Conservation (phyloP, 345 rosid genomes). For the Acer yangbiense region DNA sequence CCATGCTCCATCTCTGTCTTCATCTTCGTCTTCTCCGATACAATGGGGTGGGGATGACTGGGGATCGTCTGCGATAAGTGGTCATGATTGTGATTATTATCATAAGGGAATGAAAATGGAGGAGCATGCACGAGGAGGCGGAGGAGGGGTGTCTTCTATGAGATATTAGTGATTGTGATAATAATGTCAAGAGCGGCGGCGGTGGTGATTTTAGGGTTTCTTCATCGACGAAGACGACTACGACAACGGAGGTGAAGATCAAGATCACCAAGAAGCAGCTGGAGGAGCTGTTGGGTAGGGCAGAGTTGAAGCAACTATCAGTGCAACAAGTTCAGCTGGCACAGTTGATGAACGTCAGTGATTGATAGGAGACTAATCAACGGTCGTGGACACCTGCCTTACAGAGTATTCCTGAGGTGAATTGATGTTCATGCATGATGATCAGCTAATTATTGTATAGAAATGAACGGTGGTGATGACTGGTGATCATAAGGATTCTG, state of each 20-base stretch:
- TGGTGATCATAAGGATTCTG: background rate
- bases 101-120: conserved; percentile 8
- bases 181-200: conserved; percentile 10
- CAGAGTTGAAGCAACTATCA: conserved; percentile 39
- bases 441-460: background rate
- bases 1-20: conserved; percentile 27
- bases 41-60: conserved; percentile 64
- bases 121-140: background rate
- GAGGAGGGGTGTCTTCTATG: conserved; percentile 15
- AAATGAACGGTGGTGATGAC: background rate
- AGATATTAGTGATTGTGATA: background rate
- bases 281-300: conserved; percentile 50
- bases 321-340: conserved; percentile 42
- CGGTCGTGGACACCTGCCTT: conserved; percentile 62
- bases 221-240: background rate
- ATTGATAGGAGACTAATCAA: conserved; percentile 29
- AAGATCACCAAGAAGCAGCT: conserved; percentile 59
- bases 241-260: conserved; percentile 42
- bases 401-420: conserved; percentile 62
- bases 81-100: background rate
- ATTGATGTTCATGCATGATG: conserved; percentile 4
- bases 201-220: conserved; percentile 5
- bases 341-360: conserved; percentile 30
- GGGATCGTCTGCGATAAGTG: conserved; percentile 23
- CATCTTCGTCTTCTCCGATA: background rate